phyloP scores from a whole-genome alignment of 305 asterid genomes.

The Fraxinus greggii region DNA sequence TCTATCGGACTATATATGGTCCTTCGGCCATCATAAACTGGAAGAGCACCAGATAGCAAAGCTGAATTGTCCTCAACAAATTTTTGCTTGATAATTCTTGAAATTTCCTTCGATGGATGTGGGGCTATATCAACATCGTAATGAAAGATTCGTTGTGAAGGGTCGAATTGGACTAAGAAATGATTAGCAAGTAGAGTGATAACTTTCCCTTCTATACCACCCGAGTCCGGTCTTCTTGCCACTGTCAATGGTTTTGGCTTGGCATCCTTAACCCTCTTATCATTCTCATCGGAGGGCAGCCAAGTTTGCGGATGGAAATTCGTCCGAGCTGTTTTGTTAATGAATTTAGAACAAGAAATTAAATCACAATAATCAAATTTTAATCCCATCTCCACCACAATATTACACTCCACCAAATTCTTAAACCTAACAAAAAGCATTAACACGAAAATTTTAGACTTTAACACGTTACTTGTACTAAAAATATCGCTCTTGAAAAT shows the following conservation, averaged over 20 bases:
- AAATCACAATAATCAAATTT: not conserved
- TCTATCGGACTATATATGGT: constrained; percentile 75
- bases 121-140: constrained; percentile 87
- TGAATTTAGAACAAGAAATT: constrained; percentile 4
- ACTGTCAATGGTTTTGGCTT: constrained; percentile 40
- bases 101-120: constrained; percentile 72
- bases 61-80: constrained; percentile 59
- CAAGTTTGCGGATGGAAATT: constrained; percentile 26
- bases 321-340: constrained; percentile 30
- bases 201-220: constrained; percentile 78
- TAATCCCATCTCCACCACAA: not conserved
- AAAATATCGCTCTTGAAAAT: not conserved
- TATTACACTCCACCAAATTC: not conserved
- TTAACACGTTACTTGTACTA: not conserved
- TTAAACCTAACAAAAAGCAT: not conserved
- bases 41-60: constrained; percentile 52
- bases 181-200: constrained; percentile 82
- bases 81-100: constrained; percentile 64
- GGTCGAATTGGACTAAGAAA: constrained; percentile 69
- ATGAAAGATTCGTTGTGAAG: constrained; percentile 63
- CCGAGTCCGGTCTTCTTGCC: constrained; percentile 88
- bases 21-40: constrained; percentile 81
- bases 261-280: constrained; percentile 33
- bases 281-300: constrained; percentile 26
- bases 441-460: constrained; percentile 2